Evolutionary conservation across 306 rosid genomes (phyloP).

Genomic region (Mucuna pruriens): DNA sequence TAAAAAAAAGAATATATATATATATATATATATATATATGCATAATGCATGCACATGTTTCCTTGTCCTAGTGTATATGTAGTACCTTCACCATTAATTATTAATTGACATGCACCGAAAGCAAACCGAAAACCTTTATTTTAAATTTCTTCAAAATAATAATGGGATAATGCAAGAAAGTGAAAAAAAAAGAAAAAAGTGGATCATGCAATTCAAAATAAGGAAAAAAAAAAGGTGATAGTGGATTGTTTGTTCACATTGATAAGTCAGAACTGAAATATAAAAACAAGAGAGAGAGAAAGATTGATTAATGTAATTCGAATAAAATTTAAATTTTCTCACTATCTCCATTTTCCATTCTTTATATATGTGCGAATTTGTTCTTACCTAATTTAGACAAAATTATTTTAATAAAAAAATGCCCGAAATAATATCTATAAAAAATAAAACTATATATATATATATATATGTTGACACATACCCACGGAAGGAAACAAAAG

Average conservation of each 20-base stretch:
- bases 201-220: neutral
- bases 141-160: neutral
- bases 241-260: slow-evolving; percentile 5
- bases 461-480: neutral
- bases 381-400: too few relatives aligned
- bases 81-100: neutral
- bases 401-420: too few relatives aligned
- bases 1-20: too few relatives aligned
- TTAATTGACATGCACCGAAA: slow-evolving; percentile 21
- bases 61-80: neutral
- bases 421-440: too few relatives aligned
- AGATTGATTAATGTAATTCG: neutral
- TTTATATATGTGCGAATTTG: too few relatives aligned
- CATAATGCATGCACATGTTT: neutral
- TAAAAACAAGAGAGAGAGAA: neutral
- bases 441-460: too few relatives aligned
- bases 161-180: neutral
- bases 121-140: neutral
- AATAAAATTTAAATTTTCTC: slow-evolving; percentile 17
- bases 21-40: too few relatives aligned
- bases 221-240: neutral
- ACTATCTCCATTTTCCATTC: neutral
- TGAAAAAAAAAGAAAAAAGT: neutral
- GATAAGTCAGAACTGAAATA: neutral
- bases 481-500: slow-evolving; percentile 17